These are phyloP conservation scores for Stentor roeselii DNA, from an alignment of 73 alveolate species.

Conservation along the genomic window DNA sequence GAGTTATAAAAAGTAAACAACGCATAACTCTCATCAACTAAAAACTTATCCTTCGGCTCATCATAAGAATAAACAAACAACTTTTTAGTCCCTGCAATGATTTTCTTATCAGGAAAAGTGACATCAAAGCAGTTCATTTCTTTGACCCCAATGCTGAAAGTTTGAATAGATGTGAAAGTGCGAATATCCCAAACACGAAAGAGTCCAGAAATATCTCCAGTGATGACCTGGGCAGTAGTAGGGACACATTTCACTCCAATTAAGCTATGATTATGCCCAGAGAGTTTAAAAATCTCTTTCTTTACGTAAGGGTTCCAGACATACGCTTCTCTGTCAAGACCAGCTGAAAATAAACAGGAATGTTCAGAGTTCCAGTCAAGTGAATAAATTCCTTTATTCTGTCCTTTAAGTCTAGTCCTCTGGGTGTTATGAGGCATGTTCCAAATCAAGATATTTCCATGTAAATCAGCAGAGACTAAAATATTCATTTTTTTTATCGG, in stretches of 20 bases:
- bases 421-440: slow-evolving; percentile 64
- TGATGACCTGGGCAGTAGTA: slow-evolving; percentile 86
- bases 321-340: slow-evolving; percentile 88
- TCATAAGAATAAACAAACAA: slow-evolving; percentile 93
- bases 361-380: slow-evolving; percentile 84
- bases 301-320: slow-evolving; percentile 97
- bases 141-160: slow-evolving; percentile 91
- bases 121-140: slow-evolving; percentile 90
- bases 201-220: slow-evolving; percentile 98
- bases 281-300: slow-evolving; percentile 89
- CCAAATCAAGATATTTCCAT: slow-evolving; percentile 85
- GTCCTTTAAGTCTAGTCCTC: slow-evolving; percentile 68
- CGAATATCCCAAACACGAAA: slow-evolving; percentile 97
- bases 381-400: slow-evolving; percentile 75
- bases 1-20: slow-evolving; percentile 90
- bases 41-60: slow-evolving; percentile 96
- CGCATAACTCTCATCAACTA: slow-evolving; percentile 94
- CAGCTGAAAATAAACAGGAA: slow-evolving; percentile 74
- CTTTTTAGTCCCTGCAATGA: slow-evolving; percentile 92
- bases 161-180: slow-evolving; percentile 85
- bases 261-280: slow-evolving; percentile 95
- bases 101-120: slow-evolving; percentile 88
- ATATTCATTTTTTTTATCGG: slow-evolving; percentile 69
- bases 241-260: slow-evolving; percentile 94
- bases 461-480: slow-evolving; percentile 82